Evolutionary conservation across 1,139 yeast genomes (phyloP).

Genomic region (Pneumocystis carinii): DNA sequence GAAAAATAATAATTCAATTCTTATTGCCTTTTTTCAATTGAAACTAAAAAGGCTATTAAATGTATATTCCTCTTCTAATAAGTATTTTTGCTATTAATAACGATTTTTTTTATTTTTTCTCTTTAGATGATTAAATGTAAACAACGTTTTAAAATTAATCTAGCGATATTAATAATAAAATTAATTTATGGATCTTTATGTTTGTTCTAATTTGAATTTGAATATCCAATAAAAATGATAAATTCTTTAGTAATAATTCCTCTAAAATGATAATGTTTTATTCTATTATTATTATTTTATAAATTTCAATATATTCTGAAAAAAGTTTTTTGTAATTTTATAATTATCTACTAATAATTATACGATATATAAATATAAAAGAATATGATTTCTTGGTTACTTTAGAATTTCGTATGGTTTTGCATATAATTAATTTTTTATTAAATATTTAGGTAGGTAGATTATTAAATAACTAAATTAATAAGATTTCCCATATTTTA

Average conservation of each 20-base stretch:
- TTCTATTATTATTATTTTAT: background rate
- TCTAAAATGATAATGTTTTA: background rate
- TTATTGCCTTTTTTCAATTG: background rate
- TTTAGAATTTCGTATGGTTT: background rate
- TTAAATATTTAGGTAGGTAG: background rate
- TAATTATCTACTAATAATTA: background rate
- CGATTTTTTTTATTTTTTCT: background rate
- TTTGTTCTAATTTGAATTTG: background rate
- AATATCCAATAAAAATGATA: background rate
- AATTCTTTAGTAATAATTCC: background rate
- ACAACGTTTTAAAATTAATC: background rate
- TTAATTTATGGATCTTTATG: background rate
- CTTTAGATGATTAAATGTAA: background rate
- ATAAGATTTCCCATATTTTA: background rate
- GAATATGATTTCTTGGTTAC: background rate
- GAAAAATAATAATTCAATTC: background rate
- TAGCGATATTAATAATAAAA: background rate
- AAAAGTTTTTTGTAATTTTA: background rate
- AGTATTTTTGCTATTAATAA: background rate
- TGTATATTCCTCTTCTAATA: background rate
- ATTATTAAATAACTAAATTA: background rate
- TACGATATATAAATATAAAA: background rate
- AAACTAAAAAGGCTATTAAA: background rate
- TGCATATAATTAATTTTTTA: background rate
- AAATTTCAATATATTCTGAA: background rate